Evolutionary conservation across 2,329 filamentous ascomycete genomes (phyloP), one percentile per base, ranked within the genome.

Genomic region (Colletotrichum tamarilloi): DNA sequence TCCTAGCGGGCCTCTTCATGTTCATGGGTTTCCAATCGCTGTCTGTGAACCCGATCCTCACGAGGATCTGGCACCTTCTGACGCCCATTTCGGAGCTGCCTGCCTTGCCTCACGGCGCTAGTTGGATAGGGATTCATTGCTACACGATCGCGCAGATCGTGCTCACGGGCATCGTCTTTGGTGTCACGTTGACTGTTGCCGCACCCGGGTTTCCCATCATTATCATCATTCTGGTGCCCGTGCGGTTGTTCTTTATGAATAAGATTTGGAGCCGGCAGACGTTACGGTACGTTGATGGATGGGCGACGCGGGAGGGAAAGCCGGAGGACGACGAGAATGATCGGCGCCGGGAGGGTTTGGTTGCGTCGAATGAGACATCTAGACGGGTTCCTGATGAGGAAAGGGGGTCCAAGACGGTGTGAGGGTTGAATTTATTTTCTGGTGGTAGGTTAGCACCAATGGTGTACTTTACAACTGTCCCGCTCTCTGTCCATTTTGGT

Each of bases 21-120:
- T 92, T 92, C 80, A 92, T 92, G 91, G 90, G 90, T 57, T 89
- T 92, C 77, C 90, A 92, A 75, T 91, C 89, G 52, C 83, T 93
- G 7, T 85, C 85, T 5, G 89, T 91, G 42, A 92, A 92, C 75
- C 90, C 91, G 1, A 90, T 92, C 67, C 82, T 92, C 6, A 85
- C 84, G 57, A 86, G 90, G 14, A 85, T 91, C 52, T 88, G 87
- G 72, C 84, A 90, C 74, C 83, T 92, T 8, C 81, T 92, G 12
- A 92, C 91, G 1, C 84, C 85, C 3, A 76, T 79, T 0, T 82
- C 83, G 4, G 88, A 89, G 70, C 84, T 91, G 0, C 87, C 87
- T 1, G 77, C 79, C 12, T 79, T 90, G 4, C 87, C 87, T 0
- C 72, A 76, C 3, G 81, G 83, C 0, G 82, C 85, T 8, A 82